Conservation (phyloP, 176 grass and related monocot species). For the Triticum timopheevii region DNA sequence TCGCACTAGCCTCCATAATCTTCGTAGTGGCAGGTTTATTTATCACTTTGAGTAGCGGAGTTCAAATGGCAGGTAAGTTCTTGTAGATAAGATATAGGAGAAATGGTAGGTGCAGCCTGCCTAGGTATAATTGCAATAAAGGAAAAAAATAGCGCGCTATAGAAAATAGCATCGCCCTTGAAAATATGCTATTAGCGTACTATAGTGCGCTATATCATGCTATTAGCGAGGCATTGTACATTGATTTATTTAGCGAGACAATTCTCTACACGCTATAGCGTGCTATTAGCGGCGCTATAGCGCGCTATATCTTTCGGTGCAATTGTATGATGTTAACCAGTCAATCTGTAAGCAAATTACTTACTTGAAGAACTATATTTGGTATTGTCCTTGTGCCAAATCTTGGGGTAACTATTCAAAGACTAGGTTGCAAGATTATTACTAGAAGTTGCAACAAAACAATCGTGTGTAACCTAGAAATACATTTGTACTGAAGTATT, state of each 20-base stretch:
- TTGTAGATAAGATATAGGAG: not conserved
- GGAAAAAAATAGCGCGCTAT: too few relatives aligned
- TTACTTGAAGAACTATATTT: not conserved
- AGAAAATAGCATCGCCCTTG: too few relatives aligned
- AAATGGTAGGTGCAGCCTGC: not conserved
- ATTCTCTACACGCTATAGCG: too few relatives aligned
- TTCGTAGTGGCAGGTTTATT: not conserved
- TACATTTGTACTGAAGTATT: not conserved
- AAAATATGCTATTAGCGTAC: too few relatives aligned
- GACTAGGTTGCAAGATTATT: not conserved
- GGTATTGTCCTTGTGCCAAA: not conserved
- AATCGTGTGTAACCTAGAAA: not conserved
- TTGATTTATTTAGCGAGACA: too few relatives aligned
- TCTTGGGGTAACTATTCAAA: not conserved
- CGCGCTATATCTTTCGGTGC: too few relatives aligned
- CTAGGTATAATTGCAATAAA: too few relatives aligned
- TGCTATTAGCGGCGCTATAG: too few relatives aligned
- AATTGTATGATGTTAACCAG: too few relatives aligned
- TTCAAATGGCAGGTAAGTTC: constrained; percentile 1
- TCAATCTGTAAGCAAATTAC: not conserved
- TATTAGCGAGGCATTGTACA: too few relatives aligned
- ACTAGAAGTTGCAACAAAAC: not conserved
- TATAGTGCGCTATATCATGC: too few relatives aligned
- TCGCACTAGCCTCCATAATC: too few relatives aligned
- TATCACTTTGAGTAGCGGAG: not conserved